Base-by-base conservation (phyloP, 129 eudicot species). In the Flaveria sonorensis region DNA sequence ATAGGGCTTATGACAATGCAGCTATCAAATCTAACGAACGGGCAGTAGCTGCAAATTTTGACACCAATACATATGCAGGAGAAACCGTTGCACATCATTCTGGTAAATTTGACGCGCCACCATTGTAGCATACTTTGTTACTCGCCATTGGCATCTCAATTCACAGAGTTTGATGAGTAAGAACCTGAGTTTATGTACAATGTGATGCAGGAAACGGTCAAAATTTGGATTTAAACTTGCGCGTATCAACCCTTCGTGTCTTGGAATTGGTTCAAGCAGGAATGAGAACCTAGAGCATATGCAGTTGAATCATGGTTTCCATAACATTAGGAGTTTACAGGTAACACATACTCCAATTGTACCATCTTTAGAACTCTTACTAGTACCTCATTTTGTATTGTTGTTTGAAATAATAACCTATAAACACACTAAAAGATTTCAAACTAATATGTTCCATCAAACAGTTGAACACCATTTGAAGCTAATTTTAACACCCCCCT, bases 151-250 rank as follows among this genome's bases (percentile, higher is more conserved):
- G 42, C 7, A 39, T 57, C 47, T 43, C 23, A 39, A 21, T 68
- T 59, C 70, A 19, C 36, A 61, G 30, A 20, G 26, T 76, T 36
- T 36, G 0, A 36, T 36, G 1, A 47, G 39, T 12, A 48, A 47
- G 74, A 50, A 21, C 24, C 47, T 53, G 20, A 53, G 14, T 48
- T 72, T 63, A 9, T 48, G 45, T 30, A 26, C 43, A 15, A 47
- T 45, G 14, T 16, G 51, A 30, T 55, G 71, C 81, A 89, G 96
- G 83, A 36, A 77, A 84, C 65, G 71, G 53, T 28, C 82, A 82
- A 63, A 88, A 78, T 81, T 87, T 89, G 48, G 91, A 89, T 73
- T 50, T 89, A 45, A 87, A 87, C 79, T 85, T 89, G 86, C 89
- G 91, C 51, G 81, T 89, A 30, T 87, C 96, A 46, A 76, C 73